Base-by-base conservation (phyloP, 768 basidiomycete genomes). In the Cubamyces sp. region DNA sequence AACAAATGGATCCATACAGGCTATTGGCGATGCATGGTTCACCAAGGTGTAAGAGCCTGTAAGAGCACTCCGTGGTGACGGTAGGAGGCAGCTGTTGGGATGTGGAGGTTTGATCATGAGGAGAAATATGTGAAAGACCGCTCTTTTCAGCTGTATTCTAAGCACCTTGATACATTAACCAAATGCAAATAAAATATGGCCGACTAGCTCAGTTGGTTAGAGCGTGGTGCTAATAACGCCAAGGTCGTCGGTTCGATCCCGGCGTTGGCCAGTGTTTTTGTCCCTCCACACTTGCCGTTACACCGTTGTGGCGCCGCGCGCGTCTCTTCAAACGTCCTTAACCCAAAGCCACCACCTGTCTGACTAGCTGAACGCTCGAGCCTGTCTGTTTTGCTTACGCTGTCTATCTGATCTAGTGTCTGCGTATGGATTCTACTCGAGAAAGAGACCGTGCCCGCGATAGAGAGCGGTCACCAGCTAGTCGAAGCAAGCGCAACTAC, bases 121-220 rank as follows among this genome's bases (percentile, higher is more conserved):
- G n/a, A n/a, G n/a, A n/a, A n/a, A n/a, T n/a, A n/a, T n/a, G n/a
- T n/a, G n/a, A n/a, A n/a, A n/a, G n/a, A n/a, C n/a, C n/a, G n/a
- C n/a, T n/a, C 42, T 43, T 43, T 23, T 11, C 45, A 4, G 7
- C 4, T 47, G 45, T 19, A 23, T n/a, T 9, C 45, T 8, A 8
- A 25, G 8, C 45, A 11, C 15, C 19, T 16, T 40, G 39, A 40
- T 40, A n/a, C 18, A 6, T 2, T 19, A 43, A 21, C 18, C 2
- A 43, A 16, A 6, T 7, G 4, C 19, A n/a, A 42, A 5, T 15
- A 15, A 5, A n/a, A 15, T 11, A 65, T 57, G 88, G 89, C 88
- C 87, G 88, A 84, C 87, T 91, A 90, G 89, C 90, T 91, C 90
- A 91, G 90, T 80, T 90, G 90, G 90, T 91, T 90, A 90, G 90